Evolutionary conservation across 116 monocot genomes (phyloP).

Genomic region (Cymodocea nodosa): DNA sequence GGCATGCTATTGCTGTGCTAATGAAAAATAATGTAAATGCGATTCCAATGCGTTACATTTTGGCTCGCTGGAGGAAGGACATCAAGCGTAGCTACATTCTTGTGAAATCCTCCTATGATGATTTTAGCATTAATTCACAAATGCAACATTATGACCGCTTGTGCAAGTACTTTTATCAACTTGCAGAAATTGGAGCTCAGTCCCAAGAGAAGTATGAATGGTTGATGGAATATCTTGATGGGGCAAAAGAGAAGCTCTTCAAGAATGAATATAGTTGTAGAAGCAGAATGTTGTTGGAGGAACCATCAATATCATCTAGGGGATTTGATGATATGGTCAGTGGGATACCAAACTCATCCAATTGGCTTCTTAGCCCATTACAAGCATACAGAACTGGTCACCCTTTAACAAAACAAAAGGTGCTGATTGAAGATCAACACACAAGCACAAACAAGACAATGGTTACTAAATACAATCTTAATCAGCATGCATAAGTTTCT

Average conservation of each 20-base stretch:
- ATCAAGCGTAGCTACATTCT: not conserved
- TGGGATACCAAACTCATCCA: not conserved
- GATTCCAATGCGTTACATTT: not conserved
- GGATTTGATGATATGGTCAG: not conserved
- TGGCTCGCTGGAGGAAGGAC: not conserved
- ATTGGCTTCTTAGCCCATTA: not conserved
- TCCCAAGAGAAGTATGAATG: not conserved
- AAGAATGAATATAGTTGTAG: not conserved
- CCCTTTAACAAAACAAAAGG: not conserved
- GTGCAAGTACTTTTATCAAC: not conserved
- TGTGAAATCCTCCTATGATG: slow-evolving; percentile 1
- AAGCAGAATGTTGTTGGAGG: not conserved
- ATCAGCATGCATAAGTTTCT: not conserved
- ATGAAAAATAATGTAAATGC: slow-evolving; percentile 3
- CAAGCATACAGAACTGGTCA: not conserved
- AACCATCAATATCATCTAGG: not conserved
- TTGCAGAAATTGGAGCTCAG: not conserved
- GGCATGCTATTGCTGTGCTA: not conserved
- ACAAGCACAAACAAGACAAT: not conserved
- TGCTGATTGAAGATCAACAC: not conserved
- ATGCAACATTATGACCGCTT: not conserved
- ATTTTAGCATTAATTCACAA: slow-evolving; percentile 1
- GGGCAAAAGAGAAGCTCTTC: not conserved
- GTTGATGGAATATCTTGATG: not conserved
- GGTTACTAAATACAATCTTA: not conserved